Percentiles rank a stretch among this genome's conserved stretches.
Conservation (phyloP, 1,284 basidiomycete species). For the Moesziomyces antarcticus region DNA sequence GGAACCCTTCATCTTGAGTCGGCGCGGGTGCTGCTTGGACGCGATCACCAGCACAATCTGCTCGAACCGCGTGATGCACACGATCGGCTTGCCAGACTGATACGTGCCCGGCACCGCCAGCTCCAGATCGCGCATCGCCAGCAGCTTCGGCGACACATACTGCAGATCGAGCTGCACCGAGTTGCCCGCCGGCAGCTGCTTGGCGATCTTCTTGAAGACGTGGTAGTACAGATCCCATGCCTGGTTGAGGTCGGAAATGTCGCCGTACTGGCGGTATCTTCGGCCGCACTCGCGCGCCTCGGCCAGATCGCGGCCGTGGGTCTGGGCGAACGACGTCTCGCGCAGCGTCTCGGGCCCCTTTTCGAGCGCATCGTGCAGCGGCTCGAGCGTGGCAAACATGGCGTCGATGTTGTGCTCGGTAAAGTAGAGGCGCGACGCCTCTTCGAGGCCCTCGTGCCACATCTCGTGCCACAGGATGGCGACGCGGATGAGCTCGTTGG, state of each 20-base stretch:
- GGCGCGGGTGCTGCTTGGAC: conserved; percentile 97
- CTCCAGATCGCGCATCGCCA: conserved; percentile 89
- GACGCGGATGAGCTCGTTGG: conserved; percentile 93
- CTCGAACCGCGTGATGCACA: conserved; percentile 79
- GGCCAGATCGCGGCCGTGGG: conserved; percentile 90
- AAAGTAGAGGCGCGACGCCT: conserved; percentile 96
- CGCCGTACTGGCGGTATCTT: conserved; percentile 86
- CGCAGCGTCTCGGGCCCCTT: conserved; percentile 94
- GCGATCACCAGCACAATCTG: conserved; percentile 78
- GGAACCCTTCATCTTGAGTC: conserved; percentile 86
- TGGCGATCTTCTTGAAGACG: conserved; percentile 94
- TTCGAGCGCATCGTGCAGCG: conserved; percentile 92
- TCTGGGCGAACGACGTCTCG: conserved; percentile 94
- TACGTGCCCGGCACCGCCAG: conserved; percentile 97
- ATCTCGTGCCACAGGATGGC: conserved; percentile 99
- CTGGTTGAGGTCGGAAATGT: conserved; percentile 87
- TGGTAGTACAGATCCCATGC: conserved; percentile 99
- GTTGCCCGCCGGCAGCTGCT: conserved; percentile 88
- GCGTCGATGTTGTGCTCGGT: conserved; percentile 98
- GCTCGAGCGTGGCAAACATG: conserved; percentile 95
- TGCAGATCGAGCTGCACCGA: conserved; percentile 85
- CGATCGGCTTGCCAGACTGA: conserved; percentile 85
- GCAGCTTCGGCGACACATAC: conserved; percentile 93
- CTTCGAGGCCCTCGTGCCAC: conserved; percentile 98
- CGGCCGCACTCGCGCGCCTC: conserved; percentile 94